Evolutionary conservation across 2,329 filamentous ascomycete species (phyloP).

Genomic region (Orbilia blumenaviensis): DNA sequence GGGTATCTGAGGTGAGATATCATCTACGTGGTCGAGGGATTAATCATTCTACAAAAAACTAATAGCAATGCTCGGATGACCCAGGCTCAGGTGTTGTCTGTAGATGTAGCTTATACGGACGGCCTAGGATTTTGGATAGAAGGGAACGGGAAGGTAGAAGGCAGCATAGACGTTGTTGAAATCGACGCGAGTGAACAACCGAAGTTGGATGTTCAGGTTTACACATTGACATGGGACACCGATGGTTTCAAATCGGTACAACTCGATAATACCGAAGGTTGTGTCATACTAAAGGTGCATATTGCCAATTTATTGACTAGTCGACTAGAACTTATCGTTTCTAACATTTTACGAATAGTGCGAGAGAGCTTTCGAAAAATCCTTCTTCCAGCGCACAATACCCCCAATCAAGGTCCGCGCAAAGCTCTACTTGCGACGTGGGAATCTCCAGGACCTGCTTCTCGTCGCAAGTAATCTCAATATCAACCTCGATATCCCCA

Average conservation of each 20-base stretch:
- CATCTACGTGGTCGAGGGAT: too few species aligned
- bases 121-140: constrained; percentile 36
- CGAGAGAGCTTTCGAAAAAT: constrained; percentile 20
- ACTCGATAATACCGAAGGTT: constrained; percentile 16
- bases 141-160: constrained; percentile 36
- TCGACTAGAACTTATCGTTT: neutral
- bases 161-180: constrained; percentile 31
- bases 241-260: constrained; percentile 31
- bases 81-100: constrained; percentile 14
- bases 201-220: constrained; percentile 27
- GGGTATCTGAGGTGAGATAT: constrained; percentile 34
- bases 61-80: neutral
- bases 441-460: constrained; percentile 18
- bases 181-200: neutral
- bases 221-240: constrained; percentile 34
- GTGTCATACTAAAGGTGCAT: constrained; percentile 26
- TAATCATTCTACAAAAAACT: neutral
- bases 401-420: constrained; percentile 35
- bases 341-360: constrained; percentile 15
- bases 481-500: constrained; percentile 25
- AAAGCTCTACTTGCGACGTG: constrained; percentile 28
- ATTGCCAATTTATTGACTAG: neutral
- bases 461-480: constrained; percentile 30
- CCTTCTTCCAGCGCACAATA: constrained; percentile 16
- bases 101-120: constrained; percentile 16